A percentile compares a stretch with the other conserved stretches of the same genome.
phyloP scores from a whole-genome alignment of 192 early-diverging fungal species.

The Backusella mclennaniae region DNA sequence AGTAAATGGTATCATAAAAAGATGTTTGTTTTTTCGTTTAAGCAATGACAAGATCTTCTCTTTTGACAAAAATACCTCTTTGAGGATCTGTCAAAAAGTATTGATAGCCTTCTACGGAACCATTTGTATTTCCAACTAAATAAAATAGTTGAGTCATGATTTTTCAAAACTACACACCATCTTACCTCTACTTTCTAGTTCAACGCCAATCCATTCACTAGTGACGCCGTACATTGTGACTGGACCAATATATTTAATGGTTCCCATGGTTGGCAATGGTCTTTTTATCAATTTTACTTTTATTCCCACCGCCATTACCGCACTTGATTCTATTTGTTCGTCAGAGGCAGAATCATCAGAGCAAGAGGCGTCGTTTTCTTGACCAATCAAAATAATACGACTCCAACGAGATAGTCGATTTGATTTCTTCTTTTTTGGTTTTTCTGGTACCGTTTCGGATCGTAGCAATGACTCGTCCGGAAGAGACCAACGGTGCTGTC shows the following conservation, averaged over 20 bases:
- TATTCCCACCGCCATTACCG: neutral
- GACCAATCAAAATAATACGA: constrained; percentile 15
- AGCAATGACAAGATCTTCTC: constrained; percentile 15
- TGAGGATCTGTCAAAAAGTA: constrained; percentile 38
- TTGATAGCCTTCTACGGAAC: constrained; percentile 22
- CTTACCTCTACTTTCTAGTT: constrained; percentile 36
- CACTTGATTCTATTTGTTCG: constrained; percentile 1
- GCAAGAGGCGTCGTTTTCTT: neutral
- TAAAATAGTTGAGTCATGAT: neutral
- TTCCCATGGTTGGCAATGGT: constrained; percentile 28
- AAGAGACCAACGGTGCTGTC: neutral
- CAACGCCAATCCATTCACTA: constrained; percentile 26
- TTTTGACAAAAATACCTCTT: constrained; percentile 33
- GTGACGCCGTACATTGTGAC: neutral
- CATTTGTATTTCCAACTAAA: constrained; percentile 34
- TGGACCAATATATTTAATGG: constrained; percentile 31
- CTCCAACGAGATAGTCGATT: constrained; percentile 13
- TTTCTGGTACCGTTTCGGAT: neutral
- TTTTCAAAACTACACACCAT: neutral
- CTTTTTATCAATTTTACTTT: constrained; percentile 30
- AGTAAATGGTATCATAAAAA: neutral
- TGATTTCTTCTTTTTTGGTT: neutral
- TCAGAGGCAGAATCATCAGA: neutral
- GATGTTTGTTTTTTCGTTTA: neutral
- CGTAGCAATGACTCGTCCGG: constrained; percentile 3